Percentiles rank a stretch among this genome's conserved stretches.
phyloP scores from a whole-genome alignment of 371 early-diverging fungal species.

The Amoeboaphelidium protococcarum region DNA sequence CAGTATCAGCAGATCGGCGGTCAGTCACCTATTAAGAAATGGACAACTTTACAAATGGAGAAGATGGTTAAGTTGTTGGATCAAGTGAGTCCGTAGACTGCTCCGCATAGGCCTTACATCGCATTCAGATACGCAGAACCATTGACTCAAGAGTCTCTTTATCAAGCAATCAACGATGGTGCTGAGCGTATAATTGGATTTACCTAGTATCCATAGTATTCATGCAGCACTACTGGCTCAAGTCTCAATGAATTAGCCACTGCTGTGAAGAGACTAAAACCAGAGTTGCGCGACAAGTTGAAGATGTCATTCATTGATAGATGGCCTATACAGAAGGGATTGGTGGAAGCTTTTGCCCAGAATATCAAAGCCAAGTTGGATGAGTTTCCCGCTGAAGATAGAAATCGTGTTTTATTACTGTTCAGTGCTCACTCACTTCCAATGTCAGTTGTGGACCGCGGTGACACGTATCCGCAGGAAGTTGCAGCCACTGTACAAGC shows the following conservation, averaged over 20 bases:
- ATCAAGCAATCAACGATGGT: constrained; percentile 48
- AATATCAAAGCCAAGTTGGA: constrained; percentile 37
- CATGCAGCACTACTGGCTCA: constrained; percentile 80
- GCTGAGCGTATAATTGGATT: constrained; percentile 65
- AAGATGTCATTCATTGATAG: constrained; percentile 80
- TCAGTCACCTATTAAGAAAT: constrained; percentile 56
- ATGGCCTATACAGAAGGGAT: constrained; percentile 64
- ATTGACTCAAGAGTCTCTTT: constrained; percentile 36
- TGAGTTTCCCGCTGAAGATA: constrained; percentile 31
- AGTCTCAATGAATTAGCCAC: constrained; percentile 71
- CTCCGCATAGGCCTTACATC: constrained; percentile 70
- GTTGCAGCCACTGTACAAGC: constrained; percentile 68
- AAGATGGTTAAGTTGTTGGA: constrained; percentile 49
- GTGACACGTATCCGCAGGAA: constrained; percentile 70
- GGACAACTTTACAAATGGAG: constrained; percentile 67
- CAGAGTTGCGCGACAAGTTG: constrained; percentile 39
- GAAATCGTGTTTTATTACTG: constrained; percentile 44
- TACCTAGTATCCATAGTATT: constrained; percentile 84
- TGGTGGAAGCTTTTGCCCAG: constrained; percentile 49
- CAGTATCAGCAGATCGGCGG: constrained; percentile 83
- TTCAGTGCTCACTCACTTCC: constrained; percentile 91
- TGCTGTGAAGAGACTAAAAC: constrained; percentile 25
- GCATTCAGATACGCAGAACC: constrained; percentile 80
- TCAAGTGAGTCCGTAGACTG: constrained; percentile 43
- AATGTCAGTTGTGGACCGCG: constrained; percentile 66